These are phyloP conservation scores for Globisporangium alternatum DNA, from an alignment of 352 stramenopile genomes.

Conservation along the genomic window DNA sequence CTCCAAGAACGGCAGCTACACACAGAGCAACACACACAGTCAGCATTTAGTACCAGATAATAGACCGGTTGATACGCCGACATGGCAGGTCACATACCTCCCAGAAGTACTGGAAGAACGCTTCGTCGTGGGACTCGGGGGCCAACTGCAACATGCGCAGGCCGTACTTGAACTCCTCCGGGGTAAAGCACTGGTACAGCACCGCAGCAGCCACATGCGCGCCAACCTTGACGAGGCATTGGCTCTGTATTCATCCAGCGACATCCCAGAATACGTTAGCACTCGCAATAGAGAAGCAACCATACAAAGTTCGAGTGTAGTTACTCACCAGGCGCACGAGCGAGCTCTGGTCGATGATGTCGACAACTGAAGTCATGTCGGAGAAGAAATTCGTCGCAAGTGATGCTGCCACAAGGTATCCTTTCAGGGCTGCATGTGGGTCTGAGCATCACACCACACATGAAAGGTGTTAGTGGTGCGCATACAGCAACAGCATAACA, in stretches of 20 bases:
- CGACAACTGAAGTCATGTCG: slow-evolving; percentile 60
- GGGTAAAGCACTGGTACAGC: slow-evolving; percentile 79
- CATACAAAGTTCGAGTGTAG: neutral
- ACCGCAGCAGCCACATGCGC: slow-evolving; percentile 78
- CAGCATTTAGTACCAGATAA: neutral
- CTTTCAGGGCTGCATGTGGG: slow-evolving; percentile 54
- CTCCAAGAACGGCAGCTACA: slow-evolving; percentile 75
- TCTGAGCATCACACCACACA: slow-evolving; percentile 36
- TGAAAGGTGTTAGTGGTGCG: neutral
- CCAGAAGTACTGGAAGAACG: slow-evolving; percentile 88
- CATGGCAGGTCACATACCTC: slow-evolving; percentile 38
- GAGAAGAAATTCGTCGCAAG: slow-evolving; percentile 83
- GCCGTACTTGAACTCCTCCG: slow-evolving; percentile 79
- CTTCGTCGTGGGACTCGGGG: slow-evolving; percentile 66
- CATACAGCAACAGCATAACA: slow-evolving; percentile 3
- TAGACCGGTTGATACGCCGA: neutral
- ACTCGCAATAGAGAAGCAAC: neutral
- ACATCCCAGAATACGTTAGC: neutral
- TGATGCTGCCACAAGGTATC: slow-evolving; percentile 72
- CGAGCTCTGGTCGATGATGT: slow-evolving; percentile 83
- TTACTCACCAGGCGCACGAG: slow-evolving; percentile 67
- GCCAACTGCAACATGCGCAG: slow-evolving; percentile 72
- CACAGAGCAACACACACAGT: neutral
- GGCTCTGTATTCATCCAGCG: slow-evolving; percentile 37
- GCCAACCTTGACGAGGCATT: slow-evolving; percentile 82